Evolutionary conservation across 805 yeast genomes (phyloP).

Genomic region (Barnettozyma sp.): DNA sequence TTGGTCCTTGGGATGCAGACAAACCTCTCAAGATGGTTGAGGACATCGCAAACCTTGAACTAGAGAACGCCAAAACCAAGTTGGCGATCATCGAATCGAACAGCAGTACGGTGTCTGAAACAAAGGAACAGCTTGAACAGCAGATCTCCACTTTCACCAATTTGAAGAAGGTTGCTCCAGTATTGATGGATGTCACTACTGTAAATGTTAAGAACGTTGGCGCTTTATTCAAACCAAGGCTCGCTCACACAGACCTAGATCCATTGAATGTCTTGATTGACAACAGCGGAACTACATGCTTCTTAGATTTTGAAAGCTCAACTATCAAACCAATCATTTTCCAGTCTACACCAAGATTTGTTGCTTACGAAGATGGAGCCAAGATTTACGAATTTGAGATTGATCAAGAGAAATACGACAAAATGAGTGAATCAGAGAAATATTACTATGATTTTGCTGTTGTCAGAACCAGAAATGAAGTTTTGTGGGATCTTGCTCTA

Average conservation of each 20-base stretch:
- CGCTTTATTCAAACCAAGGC: slow-evolving; percentile 63
- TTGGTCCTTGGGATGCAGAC: slow-evolving; percentile 73
- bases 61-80: slow-evolving; percentile 51
- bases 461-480: slow-evolving; percentile 85
- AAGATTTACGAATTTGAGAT: slow-evolving; percentile 70
- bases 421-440: slow-evolving; percentile 63
- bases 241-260: slow-evolving; percentile 78
- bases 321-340: slow-evolving; percentile 76
- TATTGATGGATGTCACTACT: slow-evolving; percentile 45
- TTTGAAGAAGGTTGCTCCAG: slow-evolving; percentile 47
- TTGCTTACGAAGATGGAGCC: slow-evolving; percentile 75
- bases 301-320: slow-evolving; percentile 80
- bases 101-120: slow-evolving; percentile 39
- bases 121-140: slow-evolving; percentile 36
- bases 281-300: slow-evolving; percentile 37
- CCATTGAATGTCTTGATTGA: slow-evolving; percentile 73
- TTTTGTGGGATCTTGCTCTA: slow-evolving; percentile 75
- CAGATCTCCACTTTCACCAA: slow-evolving; percentile 58
- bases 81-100: slow-evolving; percentile 48
- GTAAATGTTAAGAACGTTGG: slow-evolving; percentile 53
- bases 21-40: slow-evolving; percentile 57
- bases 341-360: slow-evolving; percentile 73
- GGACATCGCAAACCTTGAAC: slow-evolving; percentile 59
- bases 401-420: slow-evolving; percentile 65
- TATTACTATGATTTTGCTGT: slow-evolving; percentile 82